Evolutionary conservation across 345 rosid genomes (phyloP).

Genomic region (Populus deltoides): DNA sequence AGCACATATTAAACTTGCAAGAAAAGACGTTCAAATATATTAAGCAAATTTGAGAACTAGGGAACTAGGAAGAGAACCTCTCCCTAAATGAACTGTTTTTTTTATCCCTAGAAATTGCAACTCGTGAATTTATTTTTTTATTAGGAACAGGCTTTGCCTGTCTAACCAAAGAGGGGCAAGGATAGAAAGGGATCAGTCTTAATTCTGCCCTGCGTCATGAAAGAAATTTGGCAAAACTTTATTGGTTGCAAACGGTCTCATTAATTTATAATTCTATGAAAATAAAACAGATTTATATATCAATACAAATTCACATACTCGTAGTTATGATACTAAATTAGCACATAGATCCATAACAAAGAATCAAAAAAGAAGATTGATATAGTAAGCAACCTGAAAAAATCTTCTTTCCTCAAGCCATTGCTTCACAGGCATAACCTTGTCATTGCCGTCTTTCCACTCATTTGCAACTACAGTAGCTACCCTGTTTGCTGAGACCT

Average conservation of each 20-base stretch:
- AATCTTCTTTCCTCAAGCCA: slow-evolving; percentile 51
- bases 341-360: background rate
- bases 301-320: background rate
- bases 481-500: slow-evolving; percentile 47
- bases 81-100: background rate
- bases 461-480: slow-evolving; percentile 55
- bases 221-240: background rate
- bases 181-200: background rate
- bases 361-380: background rate
- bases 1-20: background rate
- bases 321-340: background rate
- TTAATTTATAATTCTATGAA: background rate
- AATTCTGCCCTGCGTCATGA: background rate
- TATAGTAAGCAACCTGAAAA: slow-evolving; percentile 32
- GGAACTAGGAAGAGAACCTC: background rate
- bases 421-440: slow-evolving; percentile 51
- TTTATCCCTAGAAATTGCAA: background rate
- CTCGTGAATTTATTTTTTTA: background rate
- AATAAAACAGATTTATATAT: background rate
- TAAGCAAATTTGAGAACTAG: background rate
- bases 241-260: background rate
- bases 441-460: slow-evolving; percentile 54
- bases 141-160: background rate
- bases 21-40: background rate
- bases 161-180: background rate